Percentiles rank a stretch among this genome's conserved stretches.
phyloP scores from a whole-genome alignment of 2,329 filamentous ascomycete genomes.

The Trichoderma sp. region DNA sequence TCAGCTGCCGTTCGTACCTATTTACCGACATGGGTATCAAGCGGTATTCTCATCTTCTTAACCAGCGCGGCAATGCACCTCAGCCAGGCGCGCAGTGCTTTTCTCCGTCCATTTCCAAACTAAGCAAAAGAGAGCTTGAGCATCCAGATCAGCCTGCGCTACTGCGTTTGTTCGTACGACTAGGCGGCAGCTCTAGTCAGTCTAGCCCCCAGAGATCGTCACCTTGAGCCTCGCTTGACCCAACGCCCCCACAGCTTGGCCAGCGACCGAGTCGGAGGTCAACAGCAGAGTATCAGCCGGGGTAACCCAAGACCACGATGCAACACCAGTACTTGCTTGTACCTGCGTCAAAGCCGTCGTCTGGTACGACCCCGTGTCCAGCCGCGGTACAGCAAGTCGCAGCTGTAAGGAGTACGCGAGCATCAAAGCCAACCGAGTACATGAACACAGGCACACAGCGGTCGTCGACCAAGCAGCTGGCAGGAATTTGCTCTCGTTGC shows the following conservation, averaged over 20 bases:
- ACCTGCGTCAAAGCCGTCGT: background rate
- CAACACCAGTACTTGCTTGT: background rate
- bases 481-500: conserved; percentile 15
- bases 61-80: background rate
- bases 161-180: conserved; percentile 12
- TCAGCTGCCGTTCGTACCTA: background rate
- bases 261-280: conserved; percentile 22
- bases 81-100: background rate
- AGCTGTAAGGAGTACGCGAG: background rate
- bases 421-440: background rate
- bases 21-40: background rate
- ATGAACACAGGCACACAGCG: conserved; percentile 3
- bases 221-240: conserved; percentile 27
- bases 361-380: conserved; percentile 23
- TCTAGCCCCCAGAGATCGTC: conserved; percentile 27
- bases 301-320: conserved; percentile 18
- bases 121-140: conserved; percentile 1
- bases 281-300: conserved; percentile 17
- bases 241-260: conserved; percentile 18
- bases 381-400: conserved; percentile 10
- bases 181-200: conserved; percentile 12
- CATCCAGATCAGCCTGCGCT: background rate
- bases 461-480: conserved; percentile 2
- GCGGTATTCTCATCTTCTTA: background rate
- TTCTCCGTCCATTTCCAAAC: background rate